Evolutionary conservation across 2,329 filamentous ascomycete genomes (phyloP).

Genomic region (Epichloe aotearoae): DNA sequence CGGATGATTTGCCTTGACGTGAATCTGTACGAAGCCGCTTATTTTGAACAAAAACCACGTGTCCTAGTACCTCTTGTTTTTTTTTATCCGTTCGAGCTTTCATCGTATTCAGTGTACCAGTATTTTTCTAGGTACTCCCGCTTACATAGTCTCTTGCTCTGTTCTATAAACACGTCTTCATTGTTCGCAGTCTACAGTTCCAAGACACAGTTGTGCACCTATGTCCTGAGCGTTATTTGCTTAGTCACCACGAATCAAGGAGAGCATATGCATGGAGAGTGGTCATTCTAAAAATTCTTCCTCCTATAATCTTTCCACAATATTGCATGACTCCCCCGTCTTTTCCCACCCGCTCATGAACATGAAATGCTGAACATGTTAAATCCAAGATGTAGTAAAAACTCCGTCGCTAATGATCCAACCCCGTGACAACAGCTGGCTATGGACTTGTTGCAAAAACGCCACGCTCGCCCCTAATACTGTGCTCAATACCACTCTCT

Average conservation of each 20-base stretch:
- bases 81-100: not conserved
- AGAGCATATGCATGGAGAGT: not conserved
- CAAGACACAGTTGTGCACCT: not conserved
- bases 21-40: not conserved
- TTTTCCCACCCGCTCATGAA: not conserved
- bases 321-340: no score
- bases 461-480: not conserved
- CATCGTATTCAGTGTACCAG: not conserved
- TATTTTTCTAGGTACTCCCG: not conserved
- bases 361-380: not conserved
- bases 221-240: not conserved
- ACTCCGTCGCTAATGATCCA: constrained; percentile 27
- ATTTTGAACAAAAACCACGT: not conserved
- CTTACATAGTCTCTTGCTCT: not conserved
- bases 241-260: not conserved
- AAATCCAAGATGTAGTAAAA: constrained; percentile 8
- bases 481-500: not conserved
- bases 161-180: no score
- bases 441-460: not conserved
- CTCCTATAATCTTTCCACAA: not conserved
- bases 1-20: constrained; percentile 19
- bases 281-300: not conserved
- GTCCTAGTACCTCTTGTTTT: not conserved
- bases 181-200: no score
- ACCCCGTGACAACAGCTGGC: not conserved